Evolutionary conservation across 768 basidiomycete species (phyloP), one percentile per base, ranked within the genome.

Genomic region (Mycena metata): DNA sequence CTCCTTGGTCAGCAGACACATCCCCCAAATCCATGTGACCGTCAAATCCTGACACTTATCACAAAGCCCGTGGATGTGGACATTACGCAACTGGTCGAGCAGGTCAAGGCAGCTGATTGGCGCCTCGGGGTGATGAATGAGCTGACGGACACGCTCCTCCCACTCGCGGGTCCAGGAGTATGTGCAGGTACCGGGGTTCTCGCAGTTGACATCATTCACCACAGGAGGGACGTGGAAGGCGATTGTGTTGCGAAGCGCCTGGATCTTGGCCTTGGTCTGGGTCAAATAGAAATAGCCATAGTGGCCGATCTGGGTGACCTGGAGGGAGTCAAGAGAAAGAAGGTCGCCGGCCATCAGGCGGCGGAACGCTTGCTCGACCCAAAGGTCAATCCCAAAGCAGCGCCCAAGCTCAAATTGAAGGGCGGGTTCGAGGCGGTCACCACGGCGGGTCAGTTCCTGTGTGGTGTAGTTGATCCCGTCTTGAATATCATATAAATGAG

Each of bases 391-490:
- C 15, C 59, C 21, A 46, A 35, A 66, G 16, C 39, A 56, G 36
- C 64, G 63, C 16, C 24, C 68, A 19, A 60, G 57, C 43, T 70
- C 58, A 16, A 70, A 45, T 45, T 60, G 54, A 33, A 60, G 49
- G 5, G 63, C 64, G 2, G 69, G 58, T 42, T 59, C 57, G 7
- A 66, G 30, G 2, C 16, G 26, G 10, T 35, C 7, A 3, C 60
- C 49, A 11, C 36, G 51, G 19, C 43, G 50, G 6, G 1, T 24
- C 12, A 65, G 33, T 21, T 65, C 55, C 0, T 17, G 5, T 3
- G 8, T 66, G 57, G 57, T 16, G 47, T 21, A 49, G 2, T 19
- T 7, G 0, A 52, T 52, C 1, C 64, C 64, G n/a, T 66, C 64
- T 9, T 17, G 41, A 19, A 66, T 60, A 1, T 66, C 57, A 21